Conservation (phyloP, 352 stramenopile genomes). For the Globisporangium barbulae region DNA sequence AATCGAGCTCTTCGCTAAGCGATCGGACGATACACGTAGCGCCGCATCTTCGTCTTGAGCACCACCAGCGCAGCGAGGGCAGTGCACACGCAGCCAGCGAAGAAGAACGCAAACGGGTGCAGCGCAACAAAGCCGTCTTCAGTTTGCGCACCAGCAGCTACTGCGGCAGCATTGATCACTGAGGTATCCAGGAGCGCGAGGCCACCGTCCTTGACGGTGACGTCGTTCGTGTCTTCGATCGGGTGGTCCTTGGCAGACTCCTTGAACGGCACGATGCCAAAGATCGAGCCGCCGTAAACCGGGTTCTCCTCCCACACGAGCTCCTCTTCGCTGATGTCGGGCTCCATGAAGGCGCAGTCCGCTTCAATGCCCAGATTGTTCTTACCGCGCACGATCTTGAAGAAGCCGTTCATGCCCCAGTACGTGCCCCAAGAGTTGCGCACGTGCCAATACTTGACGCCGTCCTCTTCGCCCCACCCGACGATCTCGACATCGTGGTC, state of each 20-base stretch:
- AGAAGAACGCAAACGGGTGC: slow-evolving; percentile 52
- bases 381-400: slow-evolving; percentile 90
- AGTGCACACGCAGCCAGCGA: slow-evolving; percentile 56
- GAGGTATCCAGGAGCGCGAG: slow-evolving; percentile 4
- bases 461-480: slow-evolving; percentile 91
- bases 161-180: slow-evolving; percentile 1
- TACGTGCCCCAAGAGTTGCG: slow-evolving; percentile 94
- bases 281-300: slow-evolving; percentile 73
- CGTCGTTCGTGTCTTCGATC: slow-evolving; percentile 85
- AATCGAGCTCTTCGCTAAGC: slow-evolving; percentile 18
- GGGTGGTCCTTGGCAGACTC: slow-evolving; percentile 75
- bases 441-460: slow-evolving; percentile 96
- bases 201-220: slow-evolving; percentile 50
- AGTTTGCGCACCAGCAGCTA: slow-evolving; percentile 9
- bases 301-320: slow-evolving; percentile 79
- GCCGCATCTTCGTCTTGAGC: slow-evolving; percentile 41
- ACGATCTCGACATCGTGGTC: slow-evolving; percentile 83
- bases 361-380: slow-evolving; percentile 93
- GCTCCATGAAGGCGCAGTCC: slow-evolving; percentile 87
- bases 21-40: slow-evolving; percentile 63
- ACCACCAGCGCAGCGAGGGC: slow-evolving; percentile 37
- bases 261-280: slow-evolving; percentile 72
- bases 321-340: slow-evolving; percentile 77
- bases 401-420: slow-evolving; percentile 97
- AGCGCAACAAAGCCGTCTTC: slow-evolving; percentile 19